Percentiles rank a stretch among this genome's conserved stretches.
phyloP scores from a whole-genome alignment of 2,329 filamentous ascomycete genomes.

The Cercospora sesami region DNA sequence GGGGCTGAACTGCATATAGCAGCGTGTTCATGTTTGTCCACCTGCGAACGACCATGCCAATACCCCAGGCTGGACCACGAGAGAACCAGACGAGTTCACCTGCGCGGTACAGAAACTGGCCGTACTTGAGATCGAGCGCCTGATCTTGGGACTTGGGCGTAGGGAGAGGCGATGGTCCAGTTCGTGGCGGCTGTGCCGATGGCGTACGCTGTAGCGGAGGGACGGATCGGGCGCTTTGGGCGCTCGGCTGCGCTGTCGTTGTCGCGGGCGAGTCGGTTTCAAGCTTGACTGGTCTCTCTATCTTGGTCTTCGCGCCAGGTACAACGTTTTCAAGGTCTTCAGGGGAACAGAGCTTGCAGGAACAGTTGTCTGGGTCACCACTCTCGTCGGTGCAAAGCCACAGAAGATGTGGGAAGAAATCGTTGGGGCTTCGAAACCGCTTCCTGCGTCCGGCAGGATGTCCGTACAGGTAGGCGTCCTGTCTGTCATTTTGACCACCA shows the following conservation, averaged over 20 bases:
- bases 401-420: slow-evolving; percentile 61
- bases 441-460: slow-evolving; percentile 59
- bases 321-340: slow-evolving; percentile 50
- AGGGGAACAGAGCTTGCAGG: slow-evolving; percentile 59
- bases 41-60: slow-evolving; percentile 53
- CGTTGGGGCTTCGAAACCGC: slow-evolving; percentile 58
- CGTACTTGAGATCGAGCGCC: slow-evolving; percentile 50
- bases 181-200: slow-evolving; percentile 31
- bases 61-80: slow-evolving; percentile 54
- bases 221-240: slow-evolving; percentile 25
- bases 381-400: slow-evolving; percentile 57
- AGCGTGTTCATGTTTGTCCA: slow-evolving; percentile 36
- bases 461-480: slow-evolving; percentile 62
- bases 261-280: slow-evolving; percentile 15
- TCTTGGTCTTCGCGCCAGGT: slow-evolving; percentile 27
- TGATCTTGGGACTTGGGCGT: slow-evolving; percentile 50
- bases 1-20: slow-evolving; percentile 41
- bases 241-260: slow-evolving; percentile 14
- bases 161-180: slow-evolving; percentile 43
- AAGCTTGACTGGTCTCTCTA: slow-evolving; percentile 27
- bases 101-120: slow-evolving; percentile 53
- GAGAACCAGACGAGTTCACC: slow-evolving; percentile 61
- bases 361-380: slow-evolving; percentile 57
- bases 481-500: slow-evolving; percentile 54
- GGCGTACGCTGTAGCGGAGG: slow-evolving; percentile 13